Conservation (phyloP, 306 rosid species). For the Fagus crenata region DNA sequence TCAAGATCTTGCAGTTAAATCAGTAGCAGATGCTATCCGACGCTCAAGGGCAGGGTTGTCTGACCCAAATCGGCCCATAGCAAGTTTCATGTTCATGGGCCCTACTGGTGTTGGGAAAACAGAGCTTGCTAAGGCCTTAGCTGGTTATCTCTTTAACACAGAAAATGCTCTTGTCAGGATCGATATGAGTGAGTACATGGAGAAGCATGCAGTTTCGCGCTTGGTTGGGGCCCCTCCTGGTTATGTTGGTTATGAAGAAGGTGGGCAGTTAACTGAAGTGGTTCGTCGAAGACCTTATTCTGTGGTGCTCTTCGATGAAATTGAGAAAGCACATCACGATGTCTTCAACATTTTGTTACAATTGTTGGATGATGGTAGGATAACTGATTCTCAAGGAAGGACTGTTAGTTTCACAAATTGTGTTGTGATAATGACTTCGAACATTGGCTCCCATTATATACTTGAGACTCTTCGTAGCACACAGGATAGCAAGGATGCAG, state of each 20-base stretch:
- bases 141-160: conserved; percentile 84
- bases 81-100: conserved; percentile 99
- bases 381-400: conserved; percentile 95
- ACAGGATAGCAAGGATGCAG: conserved; percentile 65
- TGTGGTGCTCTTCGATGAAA: conserved; percentile 84
- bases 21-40: conserved; percentile 93
- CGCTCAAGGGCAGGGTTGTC: conserved; percentile 96
- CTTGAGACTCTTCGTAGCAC: conserved; percentile 80
- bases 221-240: conserved; percentile 86
- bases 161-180: conserved; percentile 95
- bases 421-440: conserved; percentile 92
- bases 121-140: conserved; percentile 91
- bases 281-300: conserved; percentile 89
- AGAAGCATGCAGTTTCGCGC: conserved; percentile 84
- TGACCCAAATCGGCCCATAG: conserved; percentile 89
- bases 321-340: conserved; percentile 91
- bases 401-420: conserved; percentile 90
- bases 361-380: conserved; percentile 92
- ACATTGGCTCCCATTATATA: conserved; percentile 85
- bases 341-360: conserved; percentile 91
- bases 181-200: conserved; percentile 99
- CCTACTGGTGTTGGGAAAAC: conserved; percentile 99
- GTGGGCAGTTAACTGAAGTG: conserved; percentile 92
- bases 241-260: conserved; percentile 91
- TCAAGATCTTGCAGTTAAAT: conserved; percentile 74